Conservation (phyloP, 768 basidiomycete genomes). For the Boletus reticuloceps region DNA sequence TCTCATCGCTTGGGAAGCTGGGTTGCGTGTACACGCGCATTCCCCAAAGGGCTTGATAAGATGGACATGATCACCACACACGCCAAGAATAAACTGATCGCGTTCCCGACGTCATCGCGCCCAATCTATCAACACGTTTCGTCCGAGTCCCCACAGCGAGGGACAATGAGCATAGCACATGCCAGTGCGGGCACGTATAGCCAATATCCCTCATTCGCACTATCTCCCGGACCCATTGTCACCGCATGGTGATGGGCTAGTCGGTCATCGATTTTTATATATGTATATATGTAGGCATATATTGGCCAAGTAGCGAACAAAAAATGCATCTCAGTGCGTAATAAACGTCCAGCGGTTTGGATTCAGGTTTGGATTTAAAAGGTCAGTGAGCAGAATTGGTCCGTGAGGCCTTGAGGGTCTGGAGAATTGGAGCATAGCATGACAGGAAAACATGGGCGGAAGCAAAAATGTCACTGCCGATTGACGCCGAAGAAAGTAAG, state of each 20-base stretch:
- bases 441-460: neutral
- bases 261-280: neutral
- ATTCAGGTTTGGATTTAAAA: neutral
- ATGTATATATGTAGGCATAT: neutral
- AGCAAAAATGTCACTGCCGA: neutral
- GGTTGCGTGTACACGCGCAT: neutral
- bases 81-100: neutral
- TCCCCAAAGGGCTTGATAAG: neutral
- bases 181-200: slow-evolving; percentile 16
- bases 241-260: neutral
- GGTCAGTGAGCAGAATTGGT: no score
- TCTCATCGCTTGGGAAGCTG: neutral
- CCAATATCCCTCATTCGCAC: slow-evolving; percentile 14
- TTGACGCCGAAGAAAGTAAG: neutral
- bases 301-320: neutral
- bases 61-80: neutral
- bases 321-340: no score
- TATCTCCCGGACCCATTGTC: slow-evolving; percentile 8
- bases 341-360: neutral
- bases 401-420: no score
- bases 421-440: no score
- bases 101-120: neutral
- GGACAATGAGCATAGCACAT: neutral
- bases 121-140: neutral
- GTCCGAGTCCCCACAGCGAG: neutral